phyloP scores from a whole-genome alignment of 345 rosid species.

The Acer yangbiense region DNA sequence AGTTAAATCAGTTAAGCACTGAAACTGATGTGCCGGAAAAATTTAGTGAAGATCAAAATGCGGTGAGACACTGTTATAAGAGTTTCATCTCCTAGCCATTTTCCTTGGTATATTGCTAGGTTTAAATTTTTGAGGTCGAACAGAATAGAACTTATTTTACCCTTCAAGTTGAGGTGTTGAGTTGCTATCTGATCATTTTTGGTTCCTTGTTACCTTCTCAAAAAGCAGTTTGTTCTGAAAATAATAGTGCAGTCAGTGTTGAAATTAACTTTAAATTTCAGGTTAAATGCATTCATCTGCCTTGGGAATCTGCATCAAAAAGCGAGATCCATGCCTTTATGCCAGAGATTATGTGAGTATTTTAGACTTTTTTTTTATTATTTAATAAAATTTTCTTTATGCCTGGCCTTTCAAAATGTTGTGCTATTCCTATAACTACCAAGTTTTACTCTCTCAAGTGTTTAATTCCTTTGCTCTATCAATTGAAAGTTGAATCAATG shows the following conservation, averaged over 20 bases:
- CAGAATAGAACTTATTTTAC: neutral
- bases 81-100: conserved; percentile 8
- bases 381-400: neutral
- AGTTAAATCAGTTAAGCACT: conserved; percentile 42
- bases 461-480: neutral
- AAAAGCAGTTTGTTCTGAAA: neutral
- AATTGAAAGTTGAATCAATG: neutral
- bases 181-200: neutral
- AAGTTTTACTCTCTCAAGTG: neutral
- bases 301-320: conserved; percentile 78
- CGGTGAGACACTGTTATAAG: conserved; percentile 41
- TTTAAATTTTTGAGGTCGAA: neutral
- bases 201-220: neutral
- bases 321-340: conserved; percentile 41
- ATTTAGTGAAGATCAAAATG: conserved; percentile 28
- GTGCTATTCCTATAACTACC: conserved; percentile 4
- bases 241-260: neutral
- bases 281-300: conserved; percentile 73
- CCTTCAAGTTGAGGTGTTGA: neutral
- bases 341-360: conserved; percentile 71
- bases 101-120: neutral
- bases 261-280: conserved; percentile 27
- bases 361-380: neutral
- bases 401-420: neutral
- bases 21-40: conserved; percentile 25